phyloP scores from a whole-genome alignment of 805 yeast genomes.

The Candida sonorensis region DNA sequence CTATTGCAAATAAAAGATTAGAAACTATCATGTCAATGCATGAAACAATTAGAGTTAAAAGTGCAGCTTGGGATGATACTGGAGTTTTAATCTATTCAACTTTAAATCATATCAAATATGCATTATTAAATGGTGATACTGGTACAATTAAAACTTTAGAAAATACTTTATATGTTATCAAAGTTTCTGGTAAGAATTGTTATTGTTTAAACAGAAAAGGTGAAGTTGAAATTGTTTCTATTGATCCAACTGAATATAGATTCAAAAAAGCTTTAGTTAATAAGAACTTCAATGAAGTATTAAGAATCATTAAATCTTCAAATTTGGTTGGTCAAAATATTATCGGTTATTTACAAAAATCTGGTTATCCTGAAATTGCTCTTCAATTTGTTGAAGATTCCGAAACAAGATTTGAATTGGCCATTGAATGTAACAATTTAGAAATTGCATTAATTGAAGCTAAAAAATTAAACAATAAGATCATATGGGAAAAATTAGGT shows the following conservation, averaged over 20 bases:
- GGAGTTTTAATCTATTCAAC: slow-evolving; percentile 92
- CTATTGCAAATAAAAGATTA: slow-evolving; percentile 75
- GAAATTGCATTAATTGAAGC: slow-evolving; percentile 88
- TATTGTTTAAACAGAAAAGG: slow-evolving; percentile 84
- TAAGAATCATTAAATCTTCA: slow-evolving; percentile 80
- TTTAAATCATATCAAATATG: slow-evolving; percentile 90
- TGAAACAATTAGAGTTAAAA: slow-evolving; percentile 93
- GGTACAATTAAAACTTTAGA: slow-evolving; percentile 93
- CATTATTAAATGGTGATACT: slow-evolving; percentile 85
- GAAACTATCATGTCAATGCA: slow-evolving; percentile 79
- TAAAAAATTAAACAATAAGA: slow-evolving; percentile 55
- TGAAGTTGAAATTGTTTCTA: slow-evolving; percentile 64
- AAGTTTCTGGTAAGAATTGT: slow-evolving; percentile 62
- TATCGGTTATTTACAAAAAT: slow-evolving; percentile 87
- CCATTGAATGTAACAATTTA: slow-evolving; percentile 88
- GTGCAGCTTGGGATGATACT: slow-evolving; percentile 96
- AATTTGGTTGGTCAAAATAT: slow-evolving; percentile 96
- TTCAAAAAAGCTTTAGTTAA: slow-evolving; percentile 90
- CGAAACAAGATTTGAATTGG: slow-evolving; percentile 91
- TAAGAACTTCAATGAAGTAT: slow-evolving; percentile 85
- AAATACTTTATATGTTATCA: slow-evolving; percentile 76
- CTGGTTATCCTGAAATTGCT: slow-evolving; percentile 97
- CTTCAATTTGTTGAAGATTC: slow-evolving; percentile 95
- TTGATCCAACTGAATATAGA: slow-evolving; percentile 96
- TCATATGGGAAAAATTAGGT: slow-evolving; percentile 77